Evolutionary conservation across 2,329 filamentous ascomycete genomes (phyloP).

Genomic region (Chalaropsis ovoidea): DNA sequence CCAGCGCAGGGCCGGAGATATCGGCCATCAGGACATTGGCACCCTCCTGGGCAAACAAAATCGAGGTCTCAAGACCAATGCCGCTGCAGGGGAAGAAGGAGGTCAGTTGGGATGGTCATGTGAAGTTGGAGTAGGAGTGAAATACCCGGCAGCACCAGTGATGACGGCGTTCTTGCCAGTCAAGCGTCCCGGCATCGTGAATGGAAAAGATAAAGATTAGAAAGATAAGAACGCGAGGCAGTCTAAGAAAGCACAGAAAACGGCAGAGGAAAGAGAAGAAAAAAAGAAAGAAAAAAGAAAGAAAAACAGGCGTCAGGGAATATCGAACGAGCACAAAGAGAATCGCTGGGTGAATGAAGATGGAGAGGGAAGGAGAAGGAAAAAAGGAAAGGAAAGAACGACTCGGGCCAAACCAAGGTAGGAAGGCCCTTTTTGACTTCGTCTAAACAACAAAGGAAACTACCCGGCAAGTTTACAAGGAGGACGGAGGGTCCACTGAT

Average conservation of each 20-base stretch:
- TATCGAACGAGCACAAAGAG: too few species aligned
- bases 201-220: not conserved
- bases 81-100: conserved; percentile 45
- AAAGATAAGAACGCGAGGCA: not conserved
- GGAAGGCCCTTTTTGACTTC: not conserved
- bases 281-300: not conserved
- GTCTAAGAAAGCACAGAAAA: not conserved
- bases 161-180: conserved; percentile 58
- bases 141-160: conserved; percentile 78
- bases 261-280: not conserved
- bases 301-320: not conserved
- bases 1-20: conserved; percentile 67
- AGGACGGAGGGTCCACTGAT: not conserved
- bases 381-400: not conserved
- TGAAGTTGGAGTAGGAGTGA: conserved; percentile 26
- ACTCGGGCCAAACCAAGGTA: not conserved
- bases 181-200: conserved; percentile 38
- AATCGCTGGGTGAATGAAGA: too few species aligned
- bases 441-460: conserved; percentile 3
- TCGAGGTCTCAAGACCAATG: conserved; percentile 83
- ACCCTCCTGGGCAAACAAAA: conserved; percentile 82
- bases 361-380: not conserved
- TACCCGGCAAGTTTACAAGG: not conserved
- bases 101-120: conserved; percentile 1
- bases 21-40: conserved; percentile 78